Base-by-base conservation (phyloP, 177 flowering plant genomes). In the Telopea speciosissima region DNA sequence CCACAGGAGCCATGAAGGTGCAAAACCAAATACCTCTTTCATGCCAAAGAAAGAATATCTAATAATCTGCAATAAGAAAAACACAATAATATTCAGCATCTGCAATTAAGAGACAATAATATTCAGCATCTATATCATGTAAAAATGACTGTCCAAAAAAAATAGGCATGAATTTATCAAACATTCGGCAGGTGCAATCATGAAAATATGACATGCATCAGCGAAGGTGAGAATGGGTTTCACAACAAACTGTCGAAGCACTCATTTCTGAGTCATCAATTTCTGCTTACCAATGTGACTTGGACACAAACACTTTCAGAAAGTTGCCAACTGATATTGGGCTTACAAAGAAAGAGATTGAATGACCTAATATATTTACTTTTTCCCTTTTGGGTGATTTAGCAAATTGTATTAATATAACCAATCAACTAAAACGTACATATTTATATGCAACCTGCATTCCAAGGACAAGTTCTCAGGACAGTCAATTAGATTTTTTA, bases 1-100 rank as follows among this genome's bases (percentile, higher is more conserved):
- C 99, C 99, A 95, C 79, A 90, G 78, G 66, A 86, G 89, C 92
- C 90, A 92, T 70, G 88, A 86, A 73, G 97, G 99, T 44, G 96
- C 79, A 80, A 77, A 88, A 61, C 99, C 97, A 68, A 95, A 74
- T 24, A 84, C 85, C 81, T 95, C 97, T 79, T 95, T 95, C 72
- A 79, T 42, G 66, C 99, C 97, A 81, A 92, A 95, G 86, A 92
- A 95, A 33, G 91, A 83, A 78, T 93, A 93, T 26, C 98, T 73
- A 72, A 95, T 90, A 65, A 91, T 88, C 92, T 90, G 85, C 73
- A 77, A 68, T 36, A 36, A 36, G 40, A 36, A 5, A 5, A 33
- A 7, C 8, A 36, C 7, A 36, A 36, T 36, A 36, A 36, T 8
- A 36, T 36, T 36, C 40, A 36, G 40, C 40, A 36, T 36, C 40